Evolutionary conservation across 495 filamentous ascomycete genomes (phyloP).

Genomic region (Ramalina intermedia): DNA sequence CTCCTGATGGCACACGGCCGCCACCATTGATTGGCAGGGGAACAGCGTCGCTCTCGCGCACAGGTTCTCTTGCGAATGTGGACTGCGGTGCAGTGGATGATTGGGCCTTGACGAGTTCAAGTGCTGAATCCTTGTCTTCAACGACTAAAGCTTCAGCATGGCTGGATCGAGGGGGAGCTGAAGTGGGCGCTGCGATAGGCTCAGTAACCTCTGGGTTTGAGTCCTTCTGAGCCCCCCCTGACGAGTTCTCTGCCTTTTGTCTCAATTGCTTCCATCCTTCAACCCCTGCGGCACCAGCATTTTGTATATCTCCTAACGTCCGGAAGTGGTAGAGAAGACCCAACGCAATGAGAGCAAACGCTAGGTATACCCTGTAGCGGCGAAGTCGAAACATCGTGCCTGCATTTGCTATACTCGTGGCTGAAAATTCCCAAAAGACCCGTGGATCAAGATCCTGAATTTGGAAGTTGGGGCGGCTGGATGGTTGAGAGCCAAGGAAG

Average conservation of each 20-base stretch:
- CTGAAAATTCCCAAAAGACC: too few species aligned
- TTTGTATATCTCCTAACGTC: conserved; percentile 14
- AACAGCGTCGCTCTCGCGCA: neutral
- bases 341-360: conserved; percentile 51
- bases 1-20: neutral
- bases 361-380: conserved; percentile 58
- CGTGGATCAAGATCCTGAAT: too few species aligned
- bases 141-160: too few species aligned
- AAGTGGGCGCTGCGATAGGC: conserved; percentile 4
- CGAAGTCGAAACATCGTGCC: conserved; percentile 57
- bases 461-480: too few species aligned
- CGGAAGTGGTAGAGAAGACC: conserved; percentile 52
- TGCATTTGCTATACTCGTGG: neutral
- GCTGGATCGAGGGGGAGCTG: neutral
- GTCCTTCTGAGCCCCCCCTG: conserved; percentile 6
- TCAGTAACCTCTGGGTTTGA: neutral
- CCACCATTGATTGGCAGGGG: neutral
- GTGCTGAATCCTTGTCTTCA: too few species aligned
- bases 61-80: neutral
- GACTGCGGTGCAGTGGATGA: neutral
- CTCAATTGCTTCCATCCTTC: conserved; percentile 18
- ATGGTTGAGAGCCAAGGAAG: too few species aligned
- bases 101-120: neutral
- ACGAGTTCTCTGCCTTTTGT: conserved; percentile 8
- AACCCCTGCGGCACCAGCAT: conserved; percentile 19